Conservation (phyloP, 345 rosid species). For the Hevea brasiliensis region DNA sequence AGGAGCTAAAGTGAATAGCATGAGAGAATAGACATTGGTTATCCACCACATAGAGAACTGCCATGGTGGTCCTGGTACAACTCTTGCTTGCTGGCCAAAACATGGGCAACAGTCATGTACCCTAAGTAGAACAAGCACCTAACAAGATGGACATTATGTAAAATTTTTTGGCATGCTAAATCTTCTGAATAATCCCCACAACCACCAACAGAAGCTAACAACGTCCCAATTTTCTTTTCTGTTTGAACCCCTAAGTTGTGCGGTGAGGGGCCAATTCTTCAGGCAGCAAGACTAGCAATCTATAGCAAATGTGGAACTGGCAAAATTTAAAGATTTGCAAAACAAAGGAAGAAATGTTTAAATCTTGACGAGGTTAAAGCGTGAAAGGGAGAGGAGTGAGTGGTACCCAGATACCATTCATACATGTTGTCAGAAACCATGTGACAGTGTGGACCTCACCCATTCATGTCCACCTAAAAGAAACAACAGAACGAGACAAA, state of each 20-base stretch:
- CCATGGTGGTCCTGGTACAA: constrained; percentile 4
- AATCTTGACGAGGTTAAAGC: constrained; percentile 24
- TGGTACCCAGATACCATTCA: constrained; percentile 43
- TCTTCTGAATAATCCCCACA: constrained; percentile 8
- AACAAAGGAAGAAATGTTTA: background rate
- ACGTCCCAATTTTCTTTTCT: background rate
- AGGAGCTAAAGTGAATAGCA: background rate
- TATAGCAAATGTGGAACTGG: background rate
- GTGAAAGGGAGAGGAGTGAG: constrained; percentile 44
- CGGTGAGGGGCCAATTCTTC: constrained; percentile 7
- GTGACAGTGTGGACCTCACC: constrained; percentile 57
- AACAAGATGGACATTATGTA: background rate
- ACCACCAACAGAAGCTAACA: constrained; percentile 20
- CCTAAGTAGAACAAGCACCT: background rate
- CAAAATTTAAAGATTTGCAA: constrained; percentile 8
- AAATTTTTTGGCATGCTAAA: no score
- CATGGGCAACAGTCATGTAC: constrained; percentile 7
- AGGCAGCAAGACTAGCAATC: no score
- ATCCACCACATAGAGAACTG: background rate
- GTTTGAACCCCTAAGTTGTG: background rate
- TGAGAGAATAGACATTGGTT: no score
- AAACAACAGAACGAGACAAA: constrained; percentile 60
- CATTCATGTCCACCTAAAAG: constrained; percentile 58
- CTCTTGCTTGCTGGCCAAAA: constrained; percentile 1
- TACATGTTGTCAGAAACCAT: constrained; percentile 46